Evolutionary conservation across 2,329 filamentous ascomycete genomes (phyloP).

Genomic region (Neocucurbitaria cava): DNA sequence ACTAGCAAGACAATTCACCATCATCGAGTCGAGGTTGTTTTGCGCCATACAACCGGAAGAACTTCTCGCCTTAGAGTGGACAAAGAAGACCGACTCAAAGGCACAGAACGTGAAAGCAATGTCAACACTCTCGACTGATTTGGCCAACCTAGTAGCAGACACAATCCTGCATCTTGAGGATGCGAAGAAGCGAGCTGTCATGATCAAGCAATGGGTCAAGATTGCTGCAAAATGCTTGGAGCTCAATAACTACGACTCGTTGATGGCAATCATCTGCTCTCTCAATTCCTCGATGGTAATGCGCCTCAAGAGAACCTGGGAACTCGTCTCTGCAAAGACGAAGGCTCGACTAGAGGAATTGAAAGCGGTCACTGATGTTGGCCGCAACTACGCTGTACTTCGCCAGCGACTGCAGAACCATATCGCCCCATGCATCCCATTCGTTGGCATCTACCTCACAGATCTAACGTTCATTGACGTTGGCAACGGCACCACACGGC

Average conservation of each 20-base stretch:
- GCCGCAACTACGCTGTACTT: constrained; percentile 88
- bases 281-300: constrained; percentile 90
- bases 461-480: constrained; percentile 96
- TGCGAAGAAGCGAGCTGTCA: constrained; percentile 84
- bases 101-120: constrained; percentile 93
- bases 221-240: constrained; percentile 85
- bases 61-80: constrained; percentile 90
- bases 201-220: constrained; percentile 99
- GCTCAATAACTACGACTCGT: constrained; percentile 91
- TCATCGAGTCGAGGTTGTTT: constrained; percentile 91
- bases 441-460: constrained; percentile 94
- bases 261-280: constrained; percentile 97
- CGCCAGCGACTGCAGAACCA: constrained; percentile 84
- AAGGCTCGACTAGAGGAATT: constrained; percentile 80
- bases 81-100: constrained; percentile 79
- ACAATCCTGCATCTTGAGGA: constrained; percentile 89
- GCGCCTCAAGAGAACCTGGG: constrained; percentile 91
- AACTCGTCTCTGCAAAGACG: constrained; percentile 81
- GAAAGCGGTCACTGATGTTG: constrained; percentile 84
- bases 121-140: constrained; percentile 88
- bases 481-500: constrained; percentile 86
- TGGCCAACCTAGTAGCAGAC: constrained; percentile 91
- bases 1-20: constrained; percentile 87
- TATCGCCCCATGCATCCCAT: constrained; percentile 90
- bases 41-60: constrained; percentile 92